Base-by-base conservation (phyloP, 345 rosid genomes). In the Eucalyptus regnans region DNA sequence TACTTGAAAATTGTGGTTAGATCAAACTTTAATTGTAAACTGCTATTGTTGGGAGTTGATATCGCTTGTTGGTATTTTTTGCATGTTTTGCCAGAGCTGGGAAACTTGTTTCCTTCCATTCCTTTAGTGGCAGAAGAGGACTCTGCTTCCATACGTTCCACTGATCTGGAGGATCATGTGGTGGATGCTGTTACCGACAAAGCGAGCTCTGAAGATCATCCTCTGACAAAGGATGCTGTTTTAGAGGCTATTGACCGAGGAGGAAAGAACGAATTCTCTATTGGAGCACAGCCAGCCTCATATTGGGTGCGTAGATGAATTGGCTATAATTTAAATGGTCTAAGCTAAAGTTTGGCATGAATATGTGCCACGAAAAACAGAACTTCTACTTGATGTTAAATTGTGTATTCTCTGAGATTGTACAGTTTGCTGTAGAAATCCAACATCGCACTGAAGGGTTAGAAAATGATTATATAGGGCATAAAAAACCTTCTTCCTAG, bases 61-160 rank as follows among this genome's bases (percentile, higher is more conserved):
- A 20, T 9, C 1, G 83, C 83, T 22, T 41, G 1, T 76, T 7
- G 3, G 48, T 46, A 56, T 68, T 54, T 90, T 86, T 56, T 86
- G 33, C 86, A 79, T 91, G 62, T 87, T 88, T 89, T 54, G 90
- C 88, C 89, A 97, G 99, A 96, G 93, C 92, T 97, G 86, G 88
- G 97, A 80, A 94, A 93, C 88, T 80, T 89, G 90, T 96, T 96
- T 93, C 99, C 99, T 88, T 92, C 94, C 41, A 93, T 96, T 91
- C 99, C 99, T 22, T 89, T 97, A 91, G 99, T 97, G 88, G 99
- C 98, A 87, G 99, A 96, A 90, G 99, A 97, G 92, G 99, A 97
- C 91, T 95, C 99, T 89, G 91, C 93, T 7, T 95, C 93, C 91
- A 86, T 97, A 89, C 93, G 95, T 84, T 88, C 93, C 52, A 95